A percentile compares a stretch with the other conserved stretches of the same genome.
Conservation (phyloP, 2,329 filamentous ascomycete genomes). For the Sclerotinia borealis region DNA sequence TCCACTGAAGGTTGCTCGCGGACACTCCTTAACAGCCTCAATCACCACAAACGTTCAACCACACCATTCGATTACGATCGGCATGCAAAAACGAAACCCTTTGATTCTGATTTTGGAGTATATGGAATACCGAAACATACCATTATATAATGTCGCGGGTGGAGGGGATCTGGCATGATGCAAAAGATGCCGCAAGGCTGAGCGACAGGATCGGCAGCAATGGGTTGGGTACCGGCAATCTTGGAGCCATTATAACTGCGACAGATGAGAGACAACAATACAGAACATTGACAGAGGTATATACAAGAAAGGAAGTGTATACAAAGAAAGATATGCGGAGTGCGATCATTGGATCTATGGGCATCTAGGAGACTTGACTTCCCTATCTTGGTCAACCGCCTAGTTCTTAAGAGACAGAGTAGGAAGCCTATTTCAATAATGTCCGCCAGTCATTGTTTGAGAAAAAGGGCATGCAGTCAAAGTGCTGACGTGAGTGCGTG, state of each 20-base stretch:
- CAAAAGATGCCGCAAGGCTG: not conserved
- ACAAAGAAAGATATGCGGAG: fast-evolving
- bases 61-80: not conserved
- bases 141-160: not conserved
- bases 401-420: not conserved
- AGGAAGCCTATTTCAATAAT: not conserved
- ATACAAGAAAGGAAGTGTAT: fast-evolving
- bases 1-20: too few species aligned
- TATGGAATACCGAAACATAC: fast-evolving
- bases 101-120: not conserved
- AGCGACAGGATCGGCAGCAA: too few species aligned
- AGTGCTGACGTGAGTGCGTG: too few species aligned
- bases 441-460: not conserved
- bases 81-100: not conserved
- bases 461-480: fast-evolving
- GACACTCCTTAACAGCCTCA: too few species aligned
- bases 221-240: not conserved
- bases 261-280: fast-evolving
- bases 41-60: too few species aligned
- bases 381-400: not conserved
- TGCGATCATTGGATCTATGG: not conserved
- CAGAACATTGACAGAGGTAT: fast-evolving
- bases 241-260: not conserved
- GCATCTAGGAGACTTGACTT: not conserved
- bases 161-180: not conserved